These are phyloP conservation scores for Tilletia horrida DNA, from an alignment of 1,284 basidiomycete genomes.

Conservation along the genomic window DNA sequence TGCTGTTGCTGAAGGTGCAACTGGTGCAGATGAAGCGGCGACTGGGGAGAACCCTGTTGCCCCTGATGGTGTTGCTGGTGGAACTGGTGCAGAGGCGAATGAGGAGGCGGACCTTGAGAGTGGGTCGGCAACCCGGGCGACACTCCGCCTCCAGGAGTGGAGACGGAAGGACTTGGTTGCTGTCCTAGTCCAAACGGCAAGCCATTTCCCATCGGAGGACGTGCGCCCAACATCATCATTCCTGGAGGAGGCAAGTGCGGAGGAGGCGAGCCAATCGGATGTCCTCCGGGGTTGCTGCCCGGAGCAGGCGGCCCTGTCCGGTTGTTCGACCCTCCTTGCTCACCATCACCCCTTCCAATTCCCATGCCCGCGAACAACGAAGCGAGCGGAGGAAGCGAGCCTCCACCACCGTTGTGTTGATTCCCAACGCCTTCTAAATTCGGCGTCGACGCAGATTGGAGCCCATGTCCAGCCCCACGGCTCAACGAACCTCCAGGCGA, in stretches of 20 bases:
- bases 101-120: neutral
- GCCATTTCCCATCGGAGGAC: constrained; percentile 2
- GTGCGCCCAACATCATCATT: constrained; percentile 3
- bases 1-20: constrained; percentile 20
- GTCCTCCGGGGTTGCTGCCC: too few species aligned
- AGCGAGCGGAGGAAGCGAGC: neutral
- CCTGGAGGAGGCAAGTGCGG: constrained; percentile 3
- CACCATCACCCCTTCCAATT: constrained; percentile 9
- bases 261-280: too few species aligned
- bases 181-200: neutral
- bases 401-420: neutral
- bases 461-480: neutral
- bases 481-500: neutral
- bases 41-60: constrained; percentile 5
- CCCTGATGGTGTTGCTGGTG: constrained; percentile 18
- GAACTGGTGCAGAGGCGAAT: neutral
- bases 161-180: neutral
- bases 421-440: neutral
- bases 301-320: too few species aligned
- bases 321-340: neutral
- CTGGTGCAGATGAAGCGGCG: constrained; percentile 8
- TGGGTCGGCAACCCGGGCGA: neutral
- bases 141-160: neutral
- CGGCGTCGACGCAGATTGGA: neutral
- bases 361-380: neutral